These are phyloP conservation scores for Cicer cuneatum DNA, from an alignment of 306 rosid genomes.

Conservation along the genomic window DNA sequence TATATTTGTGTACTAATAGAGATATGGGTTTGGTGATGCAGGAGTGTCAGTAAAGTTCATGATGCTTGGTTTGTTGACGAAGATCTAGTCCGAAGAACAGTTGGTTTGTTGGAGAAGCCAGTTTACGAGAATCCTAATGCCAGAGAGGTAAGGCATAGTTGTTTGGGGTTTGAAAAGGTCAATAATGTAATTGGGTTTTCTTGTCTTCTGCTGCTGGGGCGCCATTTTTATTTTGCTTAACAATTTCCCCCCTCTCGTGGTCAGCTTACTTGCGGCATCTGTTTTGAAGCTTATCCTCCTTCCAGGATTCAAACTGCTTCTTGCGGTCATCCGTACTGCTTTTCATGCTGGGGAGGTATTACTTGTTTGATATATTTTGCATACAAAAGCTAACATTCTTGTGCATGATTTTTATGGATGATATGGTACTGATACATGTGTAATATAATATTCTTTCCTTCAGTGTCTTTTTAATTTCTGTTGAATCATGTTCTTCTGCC, in stretches of 20 bases:
- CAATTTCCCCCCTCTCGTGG: background rate
- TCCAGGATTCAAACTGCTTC: conserved; percentile 52
- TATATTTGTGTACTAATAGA: conserved; percentile 22
- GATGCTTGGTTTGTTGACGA: conserved; percentile 88
- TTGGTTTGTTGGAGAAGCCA: conserved; percentile 69
- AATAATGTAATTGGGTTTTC: background rate
- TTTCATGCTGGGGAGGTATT: conserved; percentile 68
- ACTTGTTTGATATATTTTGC: conserved; percentile 21
- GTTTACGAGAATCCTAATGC: conserved; percentile 46
- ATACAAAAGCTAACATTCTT: background rate
- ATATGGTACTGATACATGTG: background rate
- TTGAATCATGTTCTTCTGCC: conserved; percentile 24
- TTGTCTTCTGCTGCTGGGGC: conserved; percentile 10
- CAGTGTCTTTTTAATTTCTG: background rate
- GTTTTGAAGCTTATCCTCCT: conserved; percentile 62
- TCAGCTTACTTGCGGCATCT: conserved; percentile 73
- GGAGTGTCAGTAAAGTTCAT: conserved; percentile 69
- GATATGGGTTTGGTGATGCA: conserved; percentile 42
- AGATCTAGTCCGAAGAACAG: conserved; percentile 56
- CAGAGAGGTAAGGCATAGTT: conserved; percentile 51
- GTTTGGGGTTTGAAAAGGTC: conserved; percentile 30
- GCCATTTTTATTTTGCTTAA: conserved; percentile 19
- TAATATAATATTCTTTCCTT: conserved; percentile 1
- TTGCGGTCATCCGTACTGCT: conserved; percentile 80
- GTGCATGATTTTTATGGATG: background rate